phyloP scores from a whole-genome alignment of 495 filamentous ascomycete species.

The Platismatia glauca region DNA sequence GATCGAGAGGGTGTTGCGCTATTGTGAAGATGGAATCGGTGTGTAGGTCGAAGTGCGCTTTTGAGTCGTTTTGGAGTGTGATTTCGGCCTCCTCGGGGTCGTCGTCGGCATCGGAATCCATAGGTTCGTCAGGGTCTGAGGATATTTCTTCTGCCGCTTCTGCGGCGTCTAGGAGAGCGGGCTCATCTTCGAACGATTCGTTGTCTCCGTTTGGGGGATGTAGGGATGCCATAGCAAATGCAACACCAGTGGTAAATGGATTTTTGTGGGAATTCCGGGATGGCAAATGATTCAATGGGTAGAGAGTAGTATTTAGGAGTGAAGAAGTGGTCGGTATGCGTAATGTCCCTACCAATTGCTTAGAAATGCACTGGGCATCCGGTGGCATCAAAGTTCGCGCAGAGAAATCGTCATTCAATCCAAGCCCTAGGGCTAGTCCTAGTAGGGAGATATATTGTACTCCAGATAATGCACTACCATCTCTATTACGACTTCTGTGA shows the following conservation, averaged over 20 bases:
- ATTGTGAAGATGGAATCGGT: slow-evolving; percentile 87
- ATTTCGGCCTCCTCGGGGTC: slow-evolving; percentile 64
- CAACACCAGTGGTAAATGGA: not conserved
- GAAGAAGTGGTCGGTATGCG: not conserved
- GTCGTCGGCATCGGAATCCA: slow-evolving; percentile 61
- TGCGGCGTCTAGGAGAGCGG: slow-evolving; percentile 54
- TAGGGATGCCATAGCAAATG: slow-evolving; percentile 37
- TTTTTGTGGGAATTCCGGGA: not conserved
- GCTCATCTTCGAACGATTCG: slow-evolving; percentile 43
- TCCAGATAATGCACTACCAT: too few species aligned
- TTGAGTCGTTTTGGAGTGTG: slow-evolving; percentile 75
- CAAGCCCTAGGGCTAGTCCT: not conserved
- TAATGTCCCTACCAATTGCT: not conserved
- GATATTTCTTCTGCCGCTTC: slow-evolving; percentile 64
- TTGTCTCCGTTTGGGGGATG: slow-evolving; percentile 39
- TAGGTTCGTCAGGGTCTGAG: slow-evolving; percentile 51
- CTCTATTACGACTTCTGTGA: too few species aligned
- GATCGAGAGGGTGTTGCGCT: slow-evolving; percentile 76
- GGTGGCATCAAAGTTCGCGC: not conserved
- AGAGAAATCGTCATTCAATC: slow-evolving; percentile 12
- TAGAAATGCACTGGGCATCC: slow-evolving; percentile 7
- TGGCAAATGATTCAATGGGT: not conserved
- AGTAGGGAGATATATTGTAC: not conserved
- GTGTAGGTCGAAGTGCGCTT: slow-evolving; percentile 84
- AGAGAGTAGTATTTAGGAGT: not conserved